Conservation (phyloP, 192 early-diverging fungal genomes). For the Rhizophagus clarus region DNA sequence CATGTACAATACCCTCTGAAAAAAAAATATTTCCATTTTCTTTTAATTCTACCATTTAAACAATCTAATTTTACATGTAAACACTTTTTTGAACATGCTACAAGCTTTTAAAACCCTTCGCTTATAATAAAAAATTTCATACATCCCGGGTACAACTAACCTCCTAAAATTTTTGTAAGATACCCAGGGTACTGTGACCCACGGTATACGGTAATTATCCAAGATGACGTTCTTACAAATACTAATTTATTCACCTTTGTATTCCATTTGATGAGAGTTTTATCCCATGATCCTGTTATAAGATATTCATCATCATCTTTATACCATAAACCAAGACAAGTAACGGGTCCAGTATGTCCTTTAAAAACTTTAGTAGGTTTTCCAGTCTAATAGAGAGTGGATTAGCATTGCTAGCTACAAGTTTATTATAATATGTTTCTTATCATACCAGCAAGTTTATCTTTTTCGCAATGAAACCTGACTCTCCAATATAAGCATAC, state of each 20-base stretch:
- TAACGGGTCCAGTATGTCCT: slow-evolving; percentile 74
- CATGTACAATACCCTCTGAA: too few species aligned
- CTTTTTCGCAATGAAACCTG: slow-evolving; percentile 67
- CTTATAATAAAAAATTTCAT: too few species aligned
- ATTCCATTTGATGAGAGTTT: slow-evolving; percentile 83
- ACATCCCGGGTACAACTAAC: too few species aligned
- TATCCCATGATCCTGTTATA: slow-evolving; percentile 96
- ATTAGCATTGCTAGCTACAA: too few species aligned
- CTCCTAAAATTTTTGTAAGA: too few species aligned
- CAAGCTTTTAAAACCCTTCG: too few species aligned
- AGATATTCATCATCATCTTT: slow-evolving; percentile 57
- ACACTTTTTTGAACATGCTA: too few species aligned
- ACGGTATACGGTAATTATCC: too few species aligned
- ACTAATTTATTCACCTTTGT: slow-evolving; percentile 51
- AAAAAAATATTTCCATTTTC: too few species aligned
- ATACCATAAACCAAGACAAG: slow-evolving; percentile 58
- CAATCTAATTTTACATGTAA: too few species aligned
- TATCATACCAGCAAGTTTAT: slow-evolving; percentile 63
- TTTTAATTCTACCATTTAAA: too few species aligned
- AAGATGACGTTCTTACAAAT: background rate
- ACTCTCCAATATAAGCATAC: slow-evolving; percentile 68
- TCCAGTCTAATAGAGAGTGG: slow-evolving; percentile 41
- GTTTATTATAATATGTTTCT: background rate
- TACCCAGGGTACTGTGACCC: too few species aligned
- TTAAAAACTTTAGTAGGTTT: slow-evolving; percentile 56